These are phyloP conservation scores for Botrytis porri DNA, from an alignment of 2,329 filamentous ascomycete genomes.

Conservation along the genomic window DNA sequence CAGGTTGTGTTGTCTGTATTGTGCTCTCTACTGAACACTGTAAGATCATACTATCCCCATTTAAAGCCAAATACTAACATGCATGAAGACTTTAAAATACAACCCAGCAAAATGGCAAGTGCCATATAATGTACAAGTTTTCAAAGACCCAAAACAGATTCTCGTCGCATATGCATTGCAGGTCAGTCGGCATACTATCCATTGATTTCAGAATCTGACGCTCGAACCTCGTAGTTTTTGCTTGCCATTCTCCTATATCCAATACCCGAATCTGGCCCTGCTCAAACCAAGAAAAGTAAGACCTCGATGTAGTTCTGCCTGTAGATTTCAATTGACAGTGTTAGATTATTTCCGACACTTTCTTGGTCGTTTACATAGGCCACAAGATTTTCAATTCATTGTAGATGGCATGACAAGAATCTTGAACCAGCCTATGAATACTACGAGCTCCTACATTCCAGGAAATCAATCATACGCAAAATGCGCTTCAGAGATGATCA, in stretches of 20 bases:
- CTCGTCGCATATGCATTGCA: conserved; percentile 86
- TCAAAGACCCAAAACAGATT: conserved; percentile 85
- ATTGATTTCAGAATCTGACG: background rate
- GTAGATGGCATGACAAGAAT: conserved; percentile 92
- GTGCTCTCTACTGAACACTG: conserved; percentile 91
- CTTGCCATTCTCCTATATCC: conserved; percentile 82
- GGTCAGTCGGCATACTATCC: conserved; percentile 23
- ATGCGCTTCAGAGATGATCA: conserved; percentile 92
- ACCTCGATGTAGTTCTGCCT: background rate
- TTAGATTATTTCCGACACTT: conserved; percentile 84
- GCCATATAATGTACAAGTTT: conserved; percentile 88
- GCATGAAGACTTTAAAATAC: conserved; percentile 79
- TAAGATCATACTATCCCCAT: conserved; percentile 44
- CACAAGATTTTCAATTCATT: conserved; percentile 96
- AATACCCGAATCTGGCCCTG: conserved; percentile 71
- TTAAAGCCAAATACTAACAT: conserved; percentile 14
- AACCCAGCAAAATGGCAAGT: conserved; percentile 93
- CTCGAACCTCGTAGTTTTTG: conserved; percentile 58
- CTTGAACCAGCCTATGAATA: conserved; percentile 86
- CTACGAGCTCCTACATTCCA: conserved; percentile 83
- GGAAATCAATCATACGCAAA: conserved; percentile 74
- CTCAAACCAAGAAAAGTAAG: conserved; percentile 64
- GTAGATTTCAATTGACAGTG: conserved; percentile 18
- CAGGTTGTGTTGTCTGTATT: conserved; percentile 85
- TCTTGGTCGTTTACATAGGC: conserved; percentile 72